Conservation (phyloP, 352 stramenopile species). For the Globisporangium megalacanthum region DNA sequence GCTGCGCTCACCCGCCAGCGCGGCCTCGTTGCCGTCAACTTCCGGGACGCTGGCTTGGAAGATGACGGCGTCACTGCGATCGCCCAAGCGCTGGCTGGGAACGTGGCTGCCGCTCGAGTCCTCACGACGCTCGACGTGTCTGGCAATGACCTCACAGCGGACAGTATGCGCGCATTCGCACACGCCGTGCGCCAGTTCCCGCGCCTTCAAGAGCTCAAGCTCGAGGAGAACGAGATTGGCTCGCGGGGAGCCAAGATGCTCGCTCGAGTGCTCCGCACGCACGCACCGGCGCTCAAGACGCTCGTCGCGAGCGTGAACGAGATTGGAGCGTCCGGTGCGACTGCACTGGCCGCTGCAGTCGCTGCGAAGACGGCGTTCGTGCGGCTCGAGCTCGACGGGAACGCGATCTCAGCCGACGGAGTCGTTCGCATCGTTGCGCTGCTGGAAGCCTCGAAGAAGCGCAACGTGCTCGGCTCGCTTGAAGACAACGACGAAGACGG, state of each 20-base stretch:
- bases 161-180: conserved; percentile 51
- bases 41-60: conserved; percentile 88
- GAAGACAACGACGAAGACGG: conserved; percentile 85
- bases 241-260: conserved; percentile 77
- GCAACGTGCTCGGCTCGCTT: conserved; percentile 53
- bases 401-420: conserved; percentile 69
- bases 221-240: conserved; percentile 94
- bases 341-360: conserved; percentile 67
- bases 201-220: conserved; percentile 75
- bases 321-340: conserved; percentile 83
- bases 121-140: conserved; percentile 89
- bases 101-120: conserved; percentile 7
- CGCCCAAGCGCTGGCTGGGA: conserved; percentile 60
- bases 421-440: conserved; percentile 47
- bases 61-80: conserved; percentile 88
- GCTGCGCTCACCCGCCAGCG: conserved; percentile 64
- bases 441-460: conserved; percentile 47
- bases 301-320: conserved; percentile 87
- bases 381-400: conserved; percentile 73
- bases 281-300: conserved; percentile 55
- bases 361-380: conserved; percentile 45
- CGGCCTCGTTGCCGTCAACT: conserved; percentile 81
- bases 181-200: conserved; percentile 31
- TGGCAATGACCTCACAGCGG: conserved; percentile 87
- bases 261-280: conserved; percentile 57